phyloP scores from a whole-genome alignment of 305 asterid species.

The Fraxinus latifolia region DNA sequence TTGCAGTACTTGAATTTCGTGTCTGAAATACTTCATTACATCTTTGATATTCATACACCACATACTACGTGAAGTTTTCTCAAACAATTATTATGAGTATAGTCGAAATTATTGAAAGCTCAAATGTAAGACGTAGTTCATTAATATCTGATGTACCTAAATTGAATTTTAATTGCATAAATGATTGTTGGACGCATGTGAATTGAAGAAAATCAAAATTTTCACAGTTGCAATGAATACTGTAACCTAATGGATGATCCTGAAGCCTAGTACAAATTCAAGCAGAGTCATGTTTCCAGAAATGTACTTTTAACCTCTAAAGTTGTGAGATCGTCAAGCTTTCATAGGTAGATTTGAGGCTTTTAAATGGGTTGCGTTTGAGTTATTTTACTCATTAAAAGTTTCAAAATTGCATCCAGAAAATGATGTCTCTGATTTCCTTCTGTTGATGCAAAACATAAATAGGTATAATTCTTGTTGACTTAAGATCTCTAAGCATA shows the following conservation, averaged over 20 bases:
- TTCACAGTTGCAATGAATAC: background rate
- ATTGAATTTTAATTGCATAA: background rate
- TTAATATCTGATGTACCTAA: background rate
- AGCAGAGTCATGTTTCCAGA: background rate
- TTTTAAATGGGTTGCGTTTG: background rate
- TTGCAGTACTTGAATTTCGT: background rate
- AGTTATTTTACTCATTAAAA: background rate
- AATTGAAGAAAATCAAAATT: background rate
- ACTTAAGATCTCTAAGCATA: background rate
- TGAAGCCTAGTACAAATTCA: background rate
- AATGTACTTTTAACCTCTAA: background rate
- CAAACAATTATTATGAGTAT: background rate
- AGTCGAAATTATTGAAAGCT: background rate
- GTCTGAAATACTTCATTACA: background rate
- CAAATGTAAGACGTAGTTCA: background rate
- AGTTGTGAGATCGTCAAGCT: background rate
- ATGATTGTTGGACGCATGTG: background rate
- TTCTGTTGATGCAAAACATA: background rate
- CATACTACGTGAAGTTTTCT: background rate
- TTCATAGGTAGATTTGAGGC: background rate
- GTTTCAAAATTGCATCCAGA: constrained; percentile 1
- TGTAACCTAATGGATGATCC: background rate
- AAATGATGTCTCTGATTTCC: background rate
- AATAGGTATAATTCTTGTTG: background rate
- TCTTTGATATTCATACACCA: background rate